Evolutionary conservation across 306 rosid genomes (phyloP).

Genomic region (Carpinus fangiana): DNA sequence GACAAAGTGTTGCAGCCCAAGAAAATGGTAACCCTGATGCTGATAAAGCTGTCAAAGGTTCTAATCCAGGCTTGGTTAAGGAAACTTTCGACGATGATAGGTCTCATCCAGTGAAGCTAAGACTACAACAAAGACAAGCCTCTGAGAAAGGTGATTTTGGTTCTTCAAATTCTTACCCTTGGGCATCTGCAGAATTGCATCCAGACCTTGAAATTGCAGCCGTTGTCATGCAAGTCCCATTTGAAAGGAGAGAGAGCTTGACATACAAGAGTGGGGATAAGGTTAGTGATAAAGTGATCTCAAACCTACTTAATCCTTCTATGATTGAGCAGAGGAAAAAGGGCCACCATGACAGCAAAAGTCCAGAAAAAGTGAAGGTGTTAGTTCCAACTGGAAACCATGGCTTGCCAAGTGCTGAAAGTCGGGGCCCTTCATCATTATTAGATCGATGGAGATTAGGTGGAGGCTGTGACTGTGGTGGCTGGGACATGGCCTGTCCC

Average conservation of each 20-base stretch:
- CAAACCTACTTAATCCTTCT: constrained; percentile 42
- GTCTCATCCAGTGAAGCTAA: constrained; percentile 37
- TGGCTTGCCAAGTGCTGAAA: constrained; percentile 63
- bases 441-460: constrained; percentile 84
- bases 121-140: constrained; percentile 46
- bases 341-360: constrained; percentile 31
- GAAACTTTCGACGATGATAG: constrained; percentile 36
- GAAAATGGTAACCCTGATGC: constrained; percentile 39
- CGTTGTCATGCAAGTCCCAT: constrained; percentile 67
- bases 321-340: constrained; percentile 43
- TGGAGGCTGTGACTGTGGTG: constrained; percentile 97
- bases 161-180: constrained; percentile 45
- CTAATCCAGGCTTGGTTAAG: constrained; percentile 35
- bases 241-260: constrained; percentile 59
- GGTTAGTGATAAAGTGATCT: constrained; percentile 30
- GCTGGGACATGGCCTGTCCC: constrained; percentile 99
- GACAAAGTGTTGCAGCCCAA: constrained; percentile 45
- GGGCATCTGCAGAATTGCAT: constrained; percentile 43
- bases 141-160: constrained; percentile 32
- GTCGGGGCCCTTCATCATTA: constrained; percentile 68
- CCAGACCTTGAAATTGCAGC: constrained; percentile 74
- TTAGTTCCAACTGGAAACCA: constrained; percentile 82
- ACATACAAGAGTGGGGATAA: constrained; percentile 47
- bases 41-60: constrained; percentile 43
- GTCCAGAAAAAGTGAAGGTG: constrained; percentile 67